Evolutionary conservation across 139 green algal genomes (phyloP), one percentile per base, ranked within the genome.

Genomic region (Microglena sp.): DNA sequence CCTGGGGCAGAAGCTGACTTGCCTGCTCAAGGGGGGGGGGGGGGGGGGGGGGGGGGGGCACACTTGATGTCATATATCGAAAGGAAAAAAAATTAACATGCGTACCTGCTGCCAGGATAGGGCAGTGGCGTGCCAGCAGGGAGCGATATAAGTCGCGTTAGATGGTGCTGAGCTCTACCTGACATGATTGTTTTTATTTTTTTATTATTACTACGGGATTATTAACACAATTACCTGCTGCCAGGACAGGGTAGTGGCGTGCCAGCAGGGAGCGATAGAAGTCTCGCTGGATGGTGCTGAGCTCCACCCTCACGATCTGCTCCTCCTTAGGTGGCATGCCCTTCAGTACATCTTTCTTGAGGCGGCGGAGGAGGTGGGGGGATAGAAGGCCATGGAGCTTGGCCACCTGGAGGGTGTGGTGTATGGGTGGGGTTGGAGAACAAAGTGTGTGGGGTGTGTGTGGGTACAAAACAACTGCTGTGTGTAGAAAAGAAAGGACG

Each of bases 321-420:
- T 93, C 87, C 70, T 80, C 80, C 80, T 91, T 93, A 31, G 84
- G 87, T 5, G 87, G 87, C 77, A 93, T 75, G 64, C 85, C 56
- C 66, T 80, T 76, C 64, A 90, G 70, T n/a, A 93, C 87, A 68
- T 93, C 87, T 55, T 80, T 78, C 78, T 93, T 93, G 58, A 89
- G 31, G 29, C 87, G 80, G 11, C 87, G 81, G 40, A 93, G 81
- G 64, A 93, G 75, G 45, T 91, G 82, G 2, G 82, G 78, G 31
- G 56, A 27, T 43, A 89, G 81, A 64, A 83, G 64, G 56, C 61
- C 46, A 60, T 89, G 85, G 53, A 91, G 80, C 66, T 76, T 75
- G 26, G 44, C 56, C 5, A 90, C 77, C 80, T 86, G 77, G 27
- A 21, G 1, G 33, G 22, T 3, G 26, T 24, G 11, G 21, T 30